These are phyloP conservation scores for Borealophlyctis nickersoniae DNA, from an alignment of 192 early-diverging fungal species.

Conservation along the genomic window DNA sequence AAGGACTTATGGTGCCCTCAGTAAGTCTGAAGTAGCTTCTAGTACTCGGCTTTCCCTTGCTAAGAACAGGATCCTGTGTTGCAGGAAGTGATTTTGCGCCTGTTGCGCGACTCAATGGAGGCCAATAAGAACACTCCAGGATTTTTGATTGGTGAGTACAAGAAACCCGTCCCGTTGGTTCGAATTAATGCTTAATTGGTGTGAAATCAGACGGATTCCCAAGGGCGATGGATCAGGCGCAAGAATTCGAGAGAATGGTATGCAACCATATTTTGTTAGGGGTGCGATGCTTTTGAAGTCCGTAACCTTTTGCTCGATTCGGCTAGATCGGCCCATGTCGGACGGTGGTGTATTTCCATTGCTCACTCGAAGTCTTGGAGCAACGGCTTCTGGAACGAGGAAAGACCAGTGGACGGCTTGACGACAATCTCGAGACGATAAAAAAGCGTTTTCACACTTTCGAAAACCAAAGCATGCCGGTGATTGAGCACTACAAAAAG, in stretches of 20 bases:
- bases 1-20: conserved; percentile 89
- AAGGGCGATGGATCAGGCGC: conserved; percentile 40
- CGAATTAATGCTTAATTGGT: conserved; percentile 26
- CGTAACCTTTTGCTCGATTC: background rate
- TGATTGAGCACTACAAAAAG: conserved; percentile 45
- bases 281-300: background rate
- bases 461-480: conserved; percentile 44
- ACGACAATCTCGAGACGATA: conserved; percentile 60
- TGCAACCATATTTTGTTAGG: background rate
- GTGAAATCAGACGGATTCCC: conserved; percentile 47
- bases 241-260: conserved; percentile 45
- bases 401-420: conserved; percentile 49
- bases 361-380: conserved; percentile 48
- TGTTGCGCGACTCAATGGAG: conserved; percentile 35
- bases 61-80: background rate
- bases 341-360: conserved; percentile 42
- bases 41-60: background rate
- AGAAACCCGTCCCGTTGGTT: no score
- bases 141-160: conserved; percentile 24
- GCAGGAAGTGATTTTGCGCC: conserved; percentile 28
- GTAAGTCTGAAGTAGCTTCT: conserved; percentile 6
- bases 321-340: conserved; percentile 31
- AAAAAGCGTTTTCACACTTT: conserved; percentile 52
- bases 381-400: conserved; percentile 52
- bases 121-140: conserved; percentile 19